A percentile compares a stretch with the other conserved stretches of the same genome.
phyloP scores from a whole-genome alignment of 2,329 filamentous ascomycete species.

The Zarea fungicola region DNA sequence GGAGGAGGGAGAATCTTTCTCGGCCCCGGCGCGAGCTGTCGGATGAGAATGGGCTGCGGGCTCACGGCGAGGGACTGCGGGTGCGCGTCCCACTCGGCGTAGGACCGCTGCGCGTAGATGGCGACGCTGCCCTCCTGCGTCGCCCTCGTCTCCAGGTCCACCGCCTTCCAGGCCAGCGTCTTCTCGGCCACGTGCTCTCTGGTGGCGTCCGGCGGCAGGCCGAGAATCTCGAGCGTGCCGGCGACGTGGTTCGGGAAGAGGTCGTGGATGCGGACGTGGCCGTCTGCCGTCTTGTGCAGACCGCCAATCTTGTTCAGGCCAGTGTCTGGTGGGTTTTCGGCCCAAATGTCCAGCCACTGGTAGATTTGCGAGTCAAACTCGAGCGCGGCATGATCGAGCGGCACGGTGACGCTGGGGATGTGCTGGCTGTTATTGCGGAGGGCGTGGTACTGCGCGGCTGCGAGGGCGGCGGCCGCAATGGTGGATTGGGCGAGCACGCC shows the following conservation, averaged over 20 bases:
- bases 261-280: constrained; percentile 51
- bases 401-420: constrained; percentile 36
- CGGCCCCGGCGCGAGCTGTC: constrained; percentile 1
- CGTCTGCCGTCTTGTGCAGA: constrained; percentile 45
- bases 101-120: constrained; percentile 45
- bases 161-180: constrained; percentile 34
- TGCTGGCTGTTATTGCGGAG: constrained; percentile 23
- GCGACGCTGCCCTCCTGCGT: constrained; percentile 34
- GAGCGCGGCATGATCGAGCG: constrained; percentile 39
- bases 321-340: constrained; percentile 25
- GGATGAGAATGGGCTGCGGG: constrained; percentile 42
- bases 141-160: constrained; percentile 46
- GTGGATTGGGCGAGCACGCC: constrained; percentile 46
- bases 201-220: constrained; percentile 26
- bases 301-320: constrained; percentile 43
- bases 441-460: constrained; percentile 42
- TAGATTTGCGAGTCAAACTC: constrained; percentile 54
- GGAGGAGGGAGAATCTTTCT: neutral
- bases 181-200: constrained; percentile 34
- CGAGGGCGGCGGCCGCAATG: constrained; percentile 45
- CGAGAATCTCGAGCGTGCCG: constrained; percentile 39
- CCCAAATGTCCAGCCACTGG: constrained; percentile 41
- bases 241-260: constrained; percentile 45
- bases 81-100: constrained; percentile 44
- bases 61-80: constrained; percentile 40